These are phyloP conservation scores for Xanthoparmelia taractica DNA, from an alignment of 495 filamentous ascomycete genomes.

Conservation along the genomic window DNA sequence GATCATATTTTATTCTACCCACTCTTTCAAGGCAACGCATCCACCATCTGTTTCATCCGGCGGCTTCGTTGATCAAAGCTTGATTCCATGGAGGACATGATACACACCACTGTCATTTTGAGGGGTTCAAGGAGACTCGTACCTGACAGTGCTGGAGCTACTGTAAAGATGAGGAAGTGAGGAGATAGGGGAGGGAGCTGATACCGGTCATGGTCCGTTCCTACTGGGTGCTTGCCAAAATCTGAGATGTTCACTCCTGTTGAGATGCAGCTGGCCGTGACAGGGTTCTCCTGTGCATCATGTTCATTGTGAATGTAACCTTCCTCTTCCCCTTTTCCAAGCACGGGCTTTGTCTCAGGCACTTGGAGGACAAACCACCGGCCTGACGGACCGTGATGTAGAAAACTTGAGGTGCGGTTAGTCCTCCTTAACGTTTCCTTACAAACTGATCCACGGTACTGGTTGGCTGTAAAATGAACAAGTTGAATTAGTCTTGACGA, in stretches of 20 bases:
- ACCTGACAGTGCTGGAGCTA: not conserved
- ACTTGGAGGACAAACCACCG: too few species aligned
- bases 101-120: not conserved
- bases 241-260: not conserved
- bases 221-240: not conserved
- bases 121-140: not conserved
- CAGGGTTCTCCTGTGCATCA: not conserved
- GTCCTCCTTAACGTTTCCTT: not conserved
- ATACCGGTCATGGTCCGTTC: not conserved
- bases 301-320: not conserved
- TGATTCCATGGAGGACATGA: not conserved
- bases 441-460: not conserved
- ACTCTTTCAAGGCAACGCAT: not conserved
- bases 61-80: not conserved
- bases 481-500: not conserved
- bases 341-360: not conserved
- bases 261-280: not conserved
- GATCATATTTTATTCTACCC: not conserved
- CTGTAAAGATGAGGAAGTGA: not conserved
- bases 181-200: not conserved
- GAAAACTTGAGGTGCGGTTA: not conserved
- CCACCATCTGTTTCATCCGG: not conserved
- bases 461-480: not conserved
- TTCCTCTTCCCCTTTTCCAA: not conserved
- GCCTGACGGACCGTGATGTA: too few species aligned